These are phyloP conservation scores for Stephanodiscus triporus DNA, from an alignment of 108 stramenopile species.

Conservation along the genomic window DNA sequence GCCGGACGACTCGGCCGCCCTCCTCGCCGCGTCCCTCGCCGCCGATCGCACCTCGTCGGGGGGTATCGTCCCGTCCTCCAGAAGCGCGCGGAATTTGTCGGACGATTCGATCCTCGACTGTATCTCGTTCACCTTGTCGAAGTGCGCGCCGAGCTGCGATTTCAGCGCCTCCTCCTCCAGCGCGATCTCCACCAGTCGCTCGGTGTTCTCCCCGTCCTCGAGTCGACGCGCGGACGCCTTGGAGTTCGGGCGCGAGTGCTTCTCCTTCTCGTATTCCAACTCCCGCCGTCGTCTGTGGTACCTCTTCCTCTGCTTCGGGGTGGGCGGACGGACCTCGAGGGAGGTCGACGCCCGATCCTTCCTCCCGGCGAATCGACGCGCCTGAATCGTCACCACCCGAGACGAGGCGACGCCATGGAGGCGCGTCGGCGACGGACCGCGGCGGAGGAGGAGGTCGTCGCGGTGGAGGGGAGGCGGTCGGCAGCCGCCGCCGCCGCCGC, in stretches of 20 bases:
- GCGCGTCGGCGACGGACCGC: too few species aligned
- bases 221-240: conserved; percentile 63
- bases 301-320: conserved; percentile 63
- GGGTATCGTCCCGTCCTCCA: conserved; percentile 18
- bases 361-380: conserved; percentile 45
- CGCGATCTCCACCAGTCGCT: conserved; percentile 46
- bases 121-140: conserved; percentile 48
- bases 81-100: conserved; percentile 28
- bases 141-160: conserved; percentile 26
- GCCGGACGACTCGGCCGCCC: conserved; percentile 36
- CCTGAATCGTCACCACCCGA: background rate
- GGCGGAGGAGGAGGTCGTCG: too few species aligned
- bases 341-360: conserved; percentile 70
- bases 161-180: conserved; percentile 52
- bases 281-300: conserved; percentile 59
- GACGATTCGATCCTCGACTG: conserved; percentile 30
- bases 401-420: too few species aligned
- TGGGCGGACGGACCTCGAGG: conserved; percentile 61
- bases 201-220: conserved; percentile 30
- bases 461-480: too few species aligned
- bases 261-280: conserved; percentile 46
- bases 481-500: too few species aligned
- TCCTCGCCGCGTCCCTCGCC: conserved; percentile 42
- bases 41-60: conserved; percentile 26
- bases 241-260: conserved; percentile 68